phyloP scores from a whole-genome alignment of 2,329 filamentous ascomycete genomes.

The Botryotinia globosa region DNA sequence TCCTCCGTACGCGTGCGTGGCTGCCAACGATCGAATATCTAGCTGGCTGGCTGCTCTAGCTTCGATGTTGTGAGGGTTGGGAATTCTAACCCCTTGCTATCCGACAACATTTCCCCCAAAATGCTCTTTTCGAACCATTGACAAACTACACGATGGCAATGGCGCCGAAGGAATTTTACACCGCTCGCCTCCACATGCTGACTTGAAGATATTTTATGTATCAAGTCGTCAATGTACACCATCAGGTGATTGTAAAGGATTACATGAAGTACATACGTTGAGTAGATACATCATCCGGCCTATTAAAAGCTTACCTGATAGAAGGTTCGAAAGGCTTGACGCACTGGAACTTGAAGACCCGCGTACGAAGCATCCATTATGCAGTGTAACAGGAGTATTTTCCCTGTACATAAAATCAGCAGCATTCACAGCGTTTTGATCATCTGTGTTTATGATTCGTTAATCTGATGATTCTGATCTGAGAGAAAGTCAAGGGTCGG shows the following conservation, averaged over 20 bases:
- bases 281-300: neutral
- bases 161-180: slow-evolving; percentile 12
- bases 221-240: neutral
- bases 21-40: slow-evolving; percentile 16
- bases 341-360: slow-evolving; percentile 8
- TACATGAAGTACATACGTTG: neutral
- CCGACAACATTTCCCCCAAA: slow-evolving; percentile 2
- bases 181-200: slow-evolving; percentile 16
- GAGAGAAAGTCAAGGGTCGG: neutral
- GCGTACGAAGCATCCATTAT: neutral
- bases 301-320: neutral
- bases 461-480: slow-evolving; percentile 16
- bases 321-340: slow-evolving; percentile 5
- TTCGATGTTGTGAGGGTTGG: slow-evolving; percentile 3
- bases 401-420: slow-evolving; percentile 12
- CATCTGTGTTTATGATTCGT: neutral
- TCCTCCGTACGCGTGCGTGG: slow-evolving; percentile 13
- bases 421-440: neutral
- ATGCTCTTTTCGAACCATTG: neutral
- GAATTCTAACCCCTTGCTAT: slow-evolving; percentile 9
- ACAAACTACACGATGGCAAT: neutral
- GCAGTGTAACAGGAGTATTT: slow-evolving; percentile 16
- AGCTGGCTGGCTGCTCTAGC: neutral
- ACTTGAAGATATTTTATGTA: neutral
- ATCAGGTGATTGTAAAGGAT: slow-evolving; percentile 15